Evolutionary conservation across 2,329 filamentous ascomycete species (phyloP).

Genomic region (Alternaria novae-zelandiae): DNA sequence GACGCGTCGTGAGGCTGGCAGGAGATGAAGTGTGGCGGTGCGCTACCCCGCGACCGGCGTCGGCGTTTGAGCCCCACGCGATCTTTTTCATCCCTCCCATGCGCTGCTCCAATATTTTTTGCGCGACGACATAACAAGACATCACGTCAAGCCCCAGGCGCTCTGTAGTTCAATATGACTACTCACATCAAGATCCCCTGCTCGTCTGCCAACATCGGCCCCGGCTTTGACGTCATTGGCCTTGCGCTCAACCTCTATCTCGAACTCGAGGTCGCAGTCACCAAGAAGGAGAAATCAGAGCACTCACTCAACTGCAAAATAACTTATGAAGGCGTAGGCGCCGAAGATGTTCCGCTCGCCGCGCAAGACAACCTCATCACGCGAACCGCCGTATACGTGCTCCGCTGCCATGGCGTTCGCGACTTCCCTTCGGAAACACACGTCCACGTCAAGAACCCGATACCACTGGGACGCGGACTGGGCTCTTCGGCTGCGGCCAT

Average conservation of each 20-base stretch:
- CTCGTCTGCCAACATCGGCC: constrained; percentile 95
- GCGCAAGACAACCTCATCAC: constrained; percentile 93
- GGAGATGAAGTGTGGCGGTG: constrained; percentile 6
- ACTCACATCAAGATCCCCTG: constrained; percentile 81
- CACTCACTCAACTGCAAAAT: constrained; percentile 83
- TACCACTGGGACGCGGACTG: constrained; percentile 87
- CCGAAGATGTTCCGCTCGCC: constrained; percentile 79
- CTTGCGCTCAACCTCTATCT: constrained; percentile 93
- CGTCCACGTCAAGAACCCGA: constrained; percentile 94
- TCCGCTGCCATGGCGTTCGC: constrained; percentile 88
- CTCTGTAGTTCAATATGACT: constrained; percentile 30
- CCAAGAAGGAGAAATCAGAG: constrained; percentile 57
- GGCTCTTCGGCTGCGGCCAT: constrained; percentile 97
- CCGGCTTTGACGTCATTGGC: constrained; percentile 97
- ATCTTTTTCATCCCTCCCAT: constrained; percentile 11
- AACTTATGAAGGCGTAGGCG: constrained; percentile 85
- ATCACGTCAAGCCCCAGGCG: constrained; percentile 15
- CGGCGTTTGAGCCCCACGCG: constrained; percentile 19
- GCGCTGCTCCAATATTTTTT: constrained; percentile 12
- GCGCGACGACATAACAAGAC: constrained; percentile 7
- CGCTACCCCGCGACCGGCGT: constrained; percentile 12
- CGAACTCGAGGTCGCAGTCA: constrained; percentile 81
- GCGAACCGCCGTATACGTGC: constrained; percentile 89
- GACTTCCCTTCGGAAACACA: constrained; percentile 82
- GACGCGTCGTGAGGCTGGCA: neutral